These are phyloP conservation scores for Pestalotiopsis fici DNA, from an alignment of 2,329 filamentous ascomycete genomes.

Conservation along the genomic window DNA sequence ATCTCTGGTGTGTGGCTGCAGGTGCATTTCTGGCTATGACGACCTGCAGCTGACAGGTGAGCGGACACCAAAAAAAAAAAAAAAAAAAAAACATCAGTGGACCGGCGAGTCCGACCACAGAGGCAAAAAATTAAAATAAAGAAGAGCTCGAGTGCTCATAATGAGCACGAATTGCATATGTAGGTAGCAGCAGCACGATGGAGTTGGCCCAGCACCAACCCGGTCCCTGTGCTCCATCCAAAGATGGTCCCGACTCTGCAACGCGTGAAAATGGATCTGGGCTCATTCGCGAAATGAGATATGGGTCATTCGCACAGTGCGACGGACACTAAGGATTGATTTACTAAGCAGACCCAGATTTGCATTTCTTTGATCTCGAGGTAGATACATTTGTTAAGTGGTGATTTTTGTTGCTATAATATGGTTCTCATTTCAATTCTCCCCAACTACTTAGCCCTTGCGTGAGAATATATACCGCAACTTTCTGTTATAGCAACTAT, in stretches of 20 bases:
- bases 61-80: neutral
- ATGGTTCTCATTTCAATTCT: neutral
- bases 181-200: neutral
- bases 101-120: neutral
- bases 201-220: neutral
- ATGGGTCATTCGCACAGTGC: neutral
- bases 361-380: neutral
- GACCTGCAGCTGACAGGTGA: neutral
- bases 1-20: neutral
- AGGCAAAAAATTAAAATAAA: neutral
- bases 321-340: neutral
- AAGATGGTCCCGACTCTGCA: neutral
- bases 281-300: neutral
- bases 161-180: neutral
- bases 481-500: neutral
- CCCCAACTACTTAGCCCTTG: neutral
- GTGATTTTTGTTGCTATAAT: neutral
- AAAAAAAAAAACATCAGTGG: neutral
- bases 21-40: neutral
- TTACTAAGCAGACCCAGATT: neutral
- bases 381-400: neutral
- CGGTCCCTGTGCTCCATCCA: neutral
- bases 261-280: neutral
- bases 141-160: neutral
- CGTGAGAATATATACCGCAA: neutral